phyloP scores from a whole-genome alignment of 306 rosid genomes.

The Prinsepia uniflora region DNA sequence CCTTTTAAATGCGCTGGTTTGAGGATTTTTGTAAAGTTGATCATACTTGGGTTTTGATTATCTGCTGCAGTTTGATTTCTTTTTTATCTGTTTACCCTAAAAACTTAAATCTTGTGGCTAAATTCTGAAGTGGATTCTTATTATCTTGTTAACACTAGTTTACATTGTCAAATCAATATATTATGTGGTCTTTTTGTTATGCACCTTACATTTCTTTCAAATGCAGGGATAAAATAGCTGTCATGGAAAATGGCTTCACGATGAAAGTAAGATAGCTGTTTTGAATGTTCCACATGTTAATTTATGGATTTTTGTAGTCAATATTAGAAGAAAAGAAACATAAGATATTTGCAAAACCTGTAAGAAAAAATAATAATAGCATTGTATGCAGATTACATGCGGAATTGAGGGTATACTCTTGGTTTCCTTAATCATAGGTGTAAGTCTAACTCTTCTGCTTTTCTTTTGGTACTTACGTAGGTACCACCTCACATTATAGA shows the following conservation, averaged over 20 bases:
- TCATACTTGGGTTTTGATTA: neutral
- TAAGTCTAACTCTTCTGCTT: neutral
- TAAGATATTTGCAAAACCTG: constrained; percentile 8
- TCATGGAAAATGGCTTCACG: constrained; percentile 63
- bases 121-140: neutral
- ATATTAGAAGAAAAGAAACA: neutral
- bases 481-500: constrained; percentile 68
- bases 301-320: constrained; percentile 9
- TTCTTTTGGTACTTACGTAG: constrained; percentile 33
- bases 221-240: constrained; percentile 68
- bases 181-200: constrained; percentile 16
- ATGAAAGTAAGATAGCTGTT: constrained; percentile 60
- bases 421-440: neutral
- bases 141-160: neutral
- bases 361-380: neutral
- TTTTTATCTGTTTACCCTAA: neutral
- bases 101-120: neutral
- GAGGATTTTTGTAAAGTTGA: neutral
- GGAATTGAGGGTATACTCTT: neutral
- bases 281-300: neutral
- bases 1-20: neutral
- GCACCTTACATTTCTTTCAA: constrained; percentile 14
- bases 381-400: neutral
- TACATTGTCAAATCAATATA: neutral
- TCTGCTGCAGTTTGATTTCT: neutral